Evolutionary conservation across 345 rosid genomes (phyloP).

Genomic region (Citrus maxima): DNA sequence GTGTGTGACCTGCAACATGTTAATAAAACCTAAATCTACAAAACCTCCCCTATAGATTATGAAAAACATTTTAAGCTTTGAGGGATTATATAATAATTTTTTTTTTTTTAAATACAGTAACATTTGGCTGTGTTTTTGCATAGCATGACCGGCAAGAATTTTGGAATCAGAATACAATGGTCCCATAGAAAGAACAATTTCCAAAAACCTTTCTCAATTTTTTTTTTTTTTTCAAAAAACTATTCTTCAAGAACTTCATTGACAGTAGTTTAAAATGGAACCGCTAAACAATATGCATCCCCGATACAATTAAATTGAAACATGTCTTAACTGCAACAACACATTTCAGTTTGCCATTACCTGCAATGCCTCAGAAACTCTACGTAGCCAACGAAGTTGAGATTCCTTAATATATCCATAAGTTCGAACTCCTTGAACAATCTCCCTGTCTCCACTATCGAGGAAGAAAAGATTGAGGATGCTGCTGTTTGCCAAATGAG

Average conservation of each 20-base stretch:
- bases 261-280: background rate
- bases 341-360: slow-evolving; percentile 23
- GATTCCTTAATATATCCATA: slow-evolving; percentile 92
- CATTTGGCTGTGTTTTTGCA: background rate
- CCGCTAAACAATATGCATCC: background rate
- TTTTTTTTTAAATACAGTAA: too few species aligned
- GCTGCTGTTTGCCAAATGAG: slow-evolving; percentile 61
- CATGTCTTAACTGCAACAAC: background rate
- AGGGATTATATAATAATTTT: background rate
- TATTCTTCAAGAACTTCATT: background rate
- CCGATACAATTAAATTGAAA: background rate
- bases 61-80: slow-evolving; percentile 6
- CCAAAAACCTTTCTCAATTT: background rate
- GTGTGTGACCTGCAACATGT: slow-evolving; percentile 35
- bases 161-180: background rate
- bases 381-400: slow-evolving; percentile 74
- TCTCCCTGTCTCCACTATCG: slow-evolving; percentile 80
- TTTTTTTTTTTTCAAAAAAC: too few species aligned
- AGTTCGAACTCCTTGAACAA: slow-evolving; percentile 57
- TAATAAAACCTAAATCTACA: slow-evolving; percentile 34
- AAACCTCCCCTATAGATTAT: slow-evolving; percentile 12
- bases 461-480: slow-evolving; percentile 80
- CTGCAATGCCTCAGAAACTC: slow-evolving; percentile 43
- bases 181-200: background rate
- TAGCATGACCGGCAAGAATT: background rate